Base-by-base conservation (phyloP, 177 flowering plant genomes). In the Telopea speciosissima region DNA sequence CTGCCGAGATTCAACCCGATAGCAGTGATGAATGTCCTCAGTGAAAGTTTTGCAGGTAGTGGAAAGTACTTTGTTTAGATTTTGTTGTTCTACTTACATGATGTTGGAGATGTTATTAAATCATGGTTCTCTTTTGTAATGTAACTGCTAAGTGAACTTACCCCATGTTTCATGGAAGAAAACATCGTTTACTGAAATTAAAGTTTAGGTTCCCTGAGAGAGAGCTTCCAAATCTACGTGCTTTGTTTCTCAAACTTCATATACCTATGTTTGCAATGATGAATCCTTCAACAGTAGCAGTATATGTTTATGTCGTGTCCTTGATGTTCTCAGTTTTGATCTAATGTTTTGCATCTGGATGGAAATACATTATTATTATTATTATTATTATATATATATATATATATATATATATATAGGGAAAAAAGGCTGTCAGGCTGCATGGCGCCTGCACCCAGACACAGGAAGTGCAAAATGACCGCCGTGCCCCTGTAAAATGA, bases 91-190 rank as follows among this genome's bases (percentile, higher is more conserved):
- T 2, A 54, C 59, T 54, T 14, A 16, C 3, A 16, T 21, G 19
- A 54, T 54, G 59, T 21, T 54, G n/a, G 22, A 54, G 59, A 16
- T 54, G 59, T 54, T 54, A 54, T 19, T 0, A n/a, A 54, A 63
- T 28, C 31, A 28, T 28, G 82, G 3, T 71, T 80, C 87, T 40
- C 79, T 79, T 0, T 28, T 28, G 31, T 28, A 28, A 28, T 28
- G 31, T 28, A 2, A 28, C 31, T 44, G 21, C 42, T 76, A 69
- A 14, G 85, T 80, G 0, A 79, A 80, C 44, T 84, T 79, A 2
- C 31, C 31, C 4, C 31, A 28, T 28, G 3, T 28, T 28, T 28
- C 31, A 28, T 28, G 31, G 3, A 28, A 28, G n/a, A 28, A 28
- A 28, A 28, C 31, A 28, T 28, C 4, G 31, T 16, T 10, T 54